Evolutionary conservation across 1,139 yeast genomes (phyloP), one percentile per base, ranked within the genome.

Genomic region (Nakaseomyces glabratus): DNA sequence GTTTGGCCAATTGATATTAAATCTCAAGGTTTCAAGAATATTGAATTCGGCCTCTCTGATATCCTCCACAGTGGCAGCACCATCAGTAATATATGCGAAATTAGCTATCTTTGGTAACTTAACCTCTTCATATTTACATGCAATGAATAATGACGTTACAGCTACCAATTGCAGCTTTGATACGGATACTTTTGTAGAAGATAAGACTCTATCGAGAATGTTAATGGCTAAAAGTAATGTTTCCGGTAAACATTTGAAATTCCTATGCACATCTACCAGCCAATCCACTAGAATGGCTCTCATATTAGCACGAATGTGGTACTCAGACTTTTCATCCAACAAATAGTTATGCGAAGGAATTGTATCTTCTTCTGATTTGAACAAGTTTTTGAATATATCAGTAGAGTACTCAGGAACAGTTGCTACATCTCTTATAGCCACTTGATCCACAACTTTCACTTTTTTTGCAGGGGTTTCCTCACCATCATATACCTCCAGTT

Each of bases 71-170:
- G 82, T 71, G 55, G 81, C 85, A 11, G 90, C 85, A 24, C 66
- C 66, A 58, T 85, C 96, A 20, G 95, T 85, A 45, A 86, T 85
- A 56, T 82, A 84, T 9, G 94, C 85, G 58, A 85, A 88, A 60
- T 84, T 82, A 45, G 80, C 74, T 33, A 88, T 80, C 31, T 90
- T 78, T 4, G 98, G 98, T n/a, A 90, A 72, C 54, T 81, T 82
- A 21, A 90, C 95, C 61, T 90, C 98, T 61, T 90, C 97, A 58
- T 82, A 86, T 62, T 88, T 88, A 14, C 96, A 93, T 20, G 96
- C 95, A 44, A 86, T 81, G 59, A 86, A 82, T 44, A 88, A 62
- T 6, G 93, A 74, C 1, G 95, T 86, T 3, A 94, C 82, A 6
- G 96, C 96, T 39, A 86, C 70, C 41, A 88, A 68, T 64, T 88